Base-by-base conservation (phyloP, 331 rosid genomes). In the Malus hybrid region DNA sequence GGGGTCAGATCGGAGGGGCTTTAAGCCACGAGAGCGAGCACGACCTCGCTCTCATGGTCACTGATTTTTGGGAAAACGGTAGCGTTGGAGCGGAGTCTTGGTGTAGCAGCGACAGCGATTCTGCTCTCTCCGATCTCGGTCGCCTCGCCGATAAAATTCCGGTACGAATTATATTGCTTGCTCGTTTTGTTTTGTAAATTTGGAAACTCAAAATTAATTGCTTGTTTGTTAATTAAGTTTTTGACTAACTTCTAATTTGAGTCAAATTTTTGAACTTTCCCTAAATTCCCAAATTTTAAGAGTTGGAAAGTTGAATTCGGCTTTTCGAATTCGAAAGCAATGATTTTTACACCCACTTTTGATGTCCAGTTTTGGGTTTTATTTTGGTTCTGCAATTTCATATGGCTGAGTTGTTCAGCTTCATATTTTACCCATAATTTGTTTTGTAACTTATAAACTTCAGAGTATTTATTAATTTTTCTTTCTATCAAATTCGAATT, bases 41-140 rank as follows among this genome's bases (percentile, higher is more conserved):
- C 56, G 99, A 94, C 82, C 87, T 94, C 78, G 99, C 91, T 10
- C 9, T 84, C 10, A 90, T 94, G 99, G 99, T 94, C 2, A 81
- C 89, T 62, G 99, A 94, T 79, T 94, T 94, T 79, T 83, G 83
- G 76, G 99, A 94, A 71, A 94, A 94, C 81, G 99, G 97, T 3
- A 94, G 99, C 56, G 71, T 76, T 73, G 97, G 97, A 4, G 87
- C 92, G 3, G 97, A 94, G 18, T 92, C 99, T 73, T 81, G 85
- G 92, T 92, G 92, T 39, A 90, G 99, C 88, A 90, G 97, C 77
- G 99, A 94, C 29, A 88, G 96, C 83, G 99, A 94, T 7, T 88
- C 99, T 15, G 77, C 83, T 75, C 83, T 77, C 50, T 86, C 96
- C 58, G 99, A 94, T 85, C 88, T 94, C 63, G 81, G 85, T 68